phyloP scores from a whole-genome alignment of 2,329 filamentous ascomycete species.

The Furcasterigmium furcatum region DNA sequence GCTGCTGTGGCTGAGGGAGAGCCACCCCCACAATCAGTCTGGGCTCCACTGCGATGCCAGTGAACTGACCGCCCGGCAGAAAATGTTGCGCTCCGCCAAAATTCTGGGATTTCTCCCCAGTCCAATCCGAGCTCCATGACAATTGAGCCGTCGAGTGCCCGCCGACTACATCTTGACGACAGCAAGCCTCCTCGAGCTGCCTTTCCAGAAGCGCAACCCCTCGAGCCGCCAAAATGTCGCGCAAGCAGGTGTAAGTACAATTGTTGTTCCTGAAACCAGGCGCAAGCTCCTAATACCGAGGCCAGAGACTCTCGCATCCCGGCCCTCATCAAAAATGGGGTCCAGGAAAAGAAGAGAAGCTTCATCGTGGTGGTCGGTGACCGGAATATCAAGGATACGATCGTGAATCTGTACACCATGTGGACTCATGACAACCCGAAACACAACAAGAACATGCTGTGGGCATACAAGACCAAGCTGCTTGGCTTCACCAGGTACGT shows the following conservation, averaged over 20 bases:
- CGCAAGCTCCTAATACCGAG: conserved; percentile 1
- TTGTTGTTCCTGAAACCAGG: background rate
- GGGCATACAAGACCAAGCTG: conserved; percentile 98
- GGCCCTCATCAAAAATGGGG: conserved; percentile 85
- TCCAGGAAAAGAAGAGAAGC: conserved; percentile 94
- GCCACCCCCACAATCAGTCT: too few relatives aligned
- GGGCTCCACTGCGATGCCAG: too few relatives aligned
- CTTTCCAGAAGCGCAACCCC: conserved; percentile 1
- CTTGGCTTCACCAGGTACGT: conserved; percentile 78
- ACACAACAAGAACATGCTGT: conserved; percentile 86
- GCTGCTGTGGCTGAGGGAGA: conserved; percentile 7
- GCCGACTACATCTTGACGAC: conserved; percentile 2
- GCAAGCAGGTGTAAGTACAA: conserved; percentile 50
- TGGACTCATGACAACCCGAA: conserved; percentile 87
- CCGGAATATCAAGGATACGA: conserved; percentile 82
- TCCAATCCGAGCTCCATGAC: conserved; percentile 2
- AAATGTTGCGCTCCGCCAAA: conserved; percentile 23
- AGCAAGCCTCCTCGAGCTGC: conserved; percentile 4
- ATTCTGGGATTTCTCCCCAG: conserved; percentile 29
- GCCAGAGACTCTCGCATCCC: conserved; percentile 82
- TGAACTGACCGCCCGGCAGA: conserved; percentile 39
- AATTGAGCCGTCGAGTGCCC: conserved; percentile 6
- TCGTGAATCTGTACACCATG: conserved; percentile 90
- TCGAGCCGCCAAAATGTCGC: conserved; percentile 45
- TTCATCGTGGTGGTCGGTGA: conserved; percentile 98